These are phyloP conservation scores for Auricularia auricula-judae DNA, from an alignment of 768 basidiomycete genomes.

Conservation along the genomic window DNA sequence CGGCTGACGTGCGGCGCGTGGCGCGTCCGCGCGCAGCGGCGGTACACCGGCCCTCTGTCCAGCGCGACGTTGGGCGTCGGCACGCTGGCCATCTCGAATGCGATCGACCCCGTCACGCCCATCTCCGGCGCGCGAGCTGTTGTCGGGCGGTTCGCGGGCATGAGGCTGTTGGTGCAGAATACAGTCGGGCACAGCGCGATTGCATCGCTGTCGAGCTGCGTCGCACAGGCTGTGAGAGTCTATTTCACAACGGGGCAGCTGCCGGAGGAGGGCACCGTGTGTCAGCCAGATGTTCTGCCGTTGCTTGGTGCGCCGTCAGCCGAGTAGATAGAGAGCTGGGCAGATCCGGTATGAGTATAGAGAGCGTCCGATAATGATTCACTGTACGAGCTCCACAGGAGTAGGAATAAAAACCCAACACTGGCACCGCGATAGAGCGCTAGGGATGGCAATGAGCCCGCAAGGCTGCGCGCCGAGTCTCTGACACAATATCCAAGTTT, in stretches of 20 bases:
- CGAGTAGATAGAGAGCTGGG: no score
- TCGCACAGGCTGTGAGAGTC: background rate
- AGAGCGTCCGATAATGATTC: no score
- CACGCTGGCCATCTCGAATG: background rate
- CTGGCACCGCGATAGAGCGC: no score
- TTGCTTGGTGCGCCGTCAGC: background rate
- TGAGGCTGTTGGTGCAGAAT: background rate
- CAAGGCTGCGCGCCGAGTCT: no score
- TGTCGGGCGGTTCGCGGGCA: background rate
- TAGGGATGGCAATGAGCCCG: no score
- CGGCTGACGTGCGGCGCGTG: background rate
- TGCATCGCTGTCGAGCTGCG: background rate
- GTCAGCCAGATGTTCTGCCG: constrained; percentile 1
- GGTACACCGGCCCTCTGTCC: background rate
- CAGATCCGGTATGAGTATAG: no score
- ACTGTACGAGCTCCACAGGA: no score
- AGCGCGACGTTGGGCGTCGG: background rate
- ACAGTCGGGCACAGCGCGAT: background rate
- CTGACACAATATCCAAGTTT: no score
- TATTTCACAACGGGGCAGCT: background rate
- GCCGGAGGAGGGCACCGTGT: constrained; percentile 2
- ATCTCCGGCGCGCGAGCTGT: background rate
- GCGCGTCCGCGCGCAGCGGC: background rate
- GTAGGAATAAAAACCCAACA: no score
- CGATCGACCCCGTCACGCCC: background rate